A percentile compares a stretch with the other conserved stretches of the same genome.
These are phyloP conservation scores for Diospyros kaki DNA, from an alignment of 148 eudicot genomes.

Conservation along the genomic window DNA sequence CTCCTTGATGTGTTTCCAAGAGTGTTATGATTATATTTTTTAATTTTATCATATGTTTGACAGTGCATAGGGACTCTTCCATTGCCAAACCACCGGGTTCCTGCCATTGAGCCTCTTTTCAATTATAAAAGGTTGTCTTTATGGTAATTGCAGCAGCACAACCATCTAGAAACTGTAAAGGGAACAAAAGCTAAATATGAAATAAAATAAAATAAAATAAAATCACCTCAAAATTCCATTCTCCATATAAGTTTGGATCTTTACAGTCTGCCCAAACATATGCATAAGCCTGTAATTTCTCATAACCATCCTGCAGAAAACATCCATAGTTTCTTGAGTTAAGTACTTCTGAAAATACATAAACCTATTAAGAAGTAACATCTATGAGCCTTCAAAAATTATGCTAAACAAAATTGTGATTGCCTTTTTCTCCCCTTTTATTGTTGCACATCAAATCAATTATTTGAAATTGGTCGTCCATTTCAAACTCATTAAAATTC, in stretches of 20 bases:
- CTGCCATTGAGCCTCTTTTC: too few relatives aligned
- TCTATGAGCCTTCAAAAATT: background rate
- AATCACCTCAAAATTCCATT: slow-evolving; percentile 80
- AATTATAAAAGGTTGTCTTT: too few relatives aligned
- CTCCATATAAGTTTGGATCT: slow-evolving; percentile 73
- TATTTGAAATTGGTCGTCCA: background rate
- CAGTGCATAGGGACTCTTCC: too few relatives aligned
- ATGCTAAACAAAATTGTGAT: background rate
- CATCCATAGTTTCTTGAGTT: background rate
- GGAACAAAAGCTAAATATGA: background rate
- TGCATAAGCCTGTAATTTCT: slow-evolving; percentile 48
- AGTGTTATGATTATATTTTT: too few relatives aligned
- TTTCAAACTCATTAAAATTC: background rate
- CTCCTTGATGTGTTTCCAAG: too few relatives aligned
- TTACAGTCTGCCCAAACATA: slow-evolving; percentile 74
- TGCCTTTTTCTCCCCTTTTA: background rate
- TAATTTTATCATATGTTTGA: too few relatives aligned
- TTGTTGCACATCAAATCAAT: too few relatives aligned
- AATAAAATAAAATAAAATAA: background rate
- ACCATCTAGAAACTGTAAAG: background rate
- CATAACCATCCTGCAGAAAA: slow-evolving; percentile 48
- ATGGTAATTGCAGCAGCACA: background rate
- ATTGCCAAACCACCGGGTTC: too few relatives aligned
- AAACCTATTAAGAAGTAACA: background rate
- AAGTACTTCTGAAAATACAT: background rate